Evolutionary conservation across 2,329 filamentous ascomycete genomes (phyloP), one percentile per base, ranked within the genome.

Genomic region (Xylariomycetidae sp.): DNA sequence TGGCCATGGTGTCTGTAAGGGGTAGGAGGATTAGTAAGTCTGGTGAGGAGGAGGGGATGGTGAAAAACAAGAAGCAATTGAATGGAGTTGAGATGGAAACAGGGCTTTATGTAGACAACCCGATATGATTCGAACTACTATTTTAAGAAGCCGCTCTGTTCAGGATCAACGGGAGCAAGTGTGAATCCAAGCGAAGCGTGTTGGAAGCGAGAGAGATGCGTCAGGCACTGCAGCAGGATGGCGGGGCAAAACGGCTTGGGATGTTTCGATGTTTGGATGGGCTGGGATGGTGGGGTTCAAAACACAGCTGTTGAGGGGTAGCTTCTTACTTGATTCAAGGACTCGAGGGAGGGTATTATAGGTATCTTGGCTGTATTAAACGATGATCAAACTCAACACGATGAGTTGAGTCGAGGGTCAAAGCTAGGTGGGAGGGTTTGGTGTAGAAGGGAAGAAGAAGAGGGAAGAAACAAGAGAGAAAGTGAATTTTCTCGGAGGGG

Each of bases 1-100:
- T 65, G 63, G 62, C 58, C 69, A 75, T 76, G 46, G 57, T 73
- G 55, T 50, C 56, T 33, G 11, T 31, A 12, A 25, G 7, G 23
- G 25, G 25, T 17, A 19, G 18, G 3, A 9, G 20, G 28, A 38
- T 53, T 36, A 48, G 42, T 37, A 19, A 12, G 19, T 14, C 14
- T 18, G 18, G 12, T 5, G 10, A 16, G 22, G 30, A 33, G 38
- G 28, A 37, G 36, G 25, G 34, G 12, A 31, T 13, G 35, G 30
- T 25, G 13, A 27, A 11, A 15, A 26, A 32, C 16, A 22, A 31
- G 23, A 29, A 33, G 16, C 16, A 31, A 19, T 30, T 19, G 20
- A 29, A 22, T 28, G 18, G 7, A 27, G 18, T 32, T 28, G 23
- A 20, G 15, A 19, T 28, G 16, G 26, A 30, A 36, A 37, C 20